phyloP scores from a whole-genome alignment of 352 stramenopile species.

The Phytopythium boreale region DNA sequence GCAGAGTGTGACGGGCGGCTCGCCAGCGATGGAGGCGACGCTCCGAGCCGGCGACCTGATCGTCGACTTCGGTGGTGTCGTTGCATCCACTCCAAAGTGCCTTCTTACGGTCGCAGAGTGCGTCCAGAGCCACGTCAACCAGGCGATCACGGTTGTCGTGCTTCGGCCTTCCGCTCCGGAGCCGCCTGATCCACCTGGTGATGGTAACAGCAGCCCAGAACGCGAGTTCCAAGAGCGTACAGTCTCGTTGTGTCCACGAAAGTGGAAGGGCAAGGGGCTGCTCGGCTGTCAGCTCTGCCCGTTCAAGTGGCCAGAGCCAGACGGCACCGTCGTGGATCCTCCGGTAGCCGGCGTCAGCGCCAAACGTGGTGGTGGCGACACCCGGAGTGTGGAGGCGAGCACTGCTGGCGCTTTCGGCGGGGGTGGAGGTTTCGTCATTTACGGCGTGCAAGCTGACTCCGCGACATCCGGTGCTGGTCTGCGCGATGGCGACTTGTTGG shows the following conservation, averaged over 20 bases:
- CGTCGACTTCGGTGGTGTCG: conserved; percentile 46
- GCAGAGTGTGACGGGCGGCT: conserved; percentile 33
- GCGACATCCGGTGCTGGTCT: conserved; percentile 33
- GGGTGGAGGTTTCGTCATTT: conserved; percentile 25
- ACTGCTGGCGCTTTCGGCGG: not conserved
- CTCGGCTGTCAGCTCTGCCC: conserved; percentile 60
- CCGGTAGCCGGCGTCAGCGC: not conserved
- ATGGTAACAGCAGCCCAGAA: too few species aligned
- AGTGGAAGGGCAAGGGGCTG: conserved; percentile 65
- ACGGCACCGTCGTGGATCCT: not conserved
- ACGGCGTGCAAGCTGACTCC: conserved; percentile 28
- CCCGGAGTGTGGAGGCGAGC: not conserved
- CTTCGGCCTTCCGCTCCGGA: conserved; percentile 18
- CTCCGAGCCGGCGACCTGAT: conserved; percentile 42
- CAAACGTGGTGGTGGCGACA: not conserved
- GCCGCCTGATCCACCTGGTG: not conserved
- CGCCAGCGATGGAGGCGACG: conserved; percentile 44
- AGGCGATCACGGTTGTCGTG: conserved; percentile 29
- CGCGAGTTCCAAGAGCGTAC: conserved; percentile 13
- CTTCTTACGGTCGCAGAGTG: conserved; percentile 45
- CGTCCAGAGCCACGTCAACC: conserved; percentile 42
- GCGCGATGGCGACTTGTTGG: conserved; percentile 44
- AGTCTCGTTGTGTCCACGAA: conserved; percentile 29
- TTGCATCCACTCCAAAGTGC: conserved; percentile 42
- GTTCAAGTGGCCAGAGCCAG: conserved; percentile 42